Percentiles rank a stretch among this genome's conserved stretches.
Evolutionary conservation across 345 rosid species (phyloP).

Genomic region (Salix purpurea): DNA sequence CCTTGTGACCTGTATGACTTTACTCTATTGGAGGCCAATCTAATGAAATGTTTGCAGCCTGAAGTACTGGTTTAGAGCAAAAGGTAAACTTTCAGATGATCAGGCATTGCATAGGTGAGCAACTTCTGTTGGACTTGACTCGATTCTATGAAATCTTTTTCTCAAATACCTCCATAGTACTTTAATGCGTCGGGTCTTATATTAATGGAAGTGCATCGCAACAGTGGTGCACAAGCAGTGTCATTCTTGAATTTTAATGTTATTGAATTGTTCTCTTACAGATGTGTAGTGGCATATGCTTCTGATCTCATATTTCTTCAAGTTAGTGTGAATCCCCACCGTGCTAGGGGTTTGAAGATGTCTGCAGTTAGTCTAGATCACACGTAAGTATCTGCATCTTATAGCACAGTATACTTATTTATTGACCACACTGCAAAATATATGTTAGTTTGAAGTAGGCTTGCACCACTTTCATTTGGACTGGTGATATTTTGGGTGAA

Average conservation of each 20-base stretch:
- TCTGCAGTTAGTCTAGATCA: constrained; percentile 85
- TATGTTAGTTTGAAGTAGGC: not conserved
- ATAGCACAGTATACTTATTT: not conserved
- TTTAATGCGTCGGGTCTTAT: too few relatives aligned
- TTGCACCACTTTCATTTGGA: not conserved
- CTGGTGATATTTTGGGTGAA: not conserved
- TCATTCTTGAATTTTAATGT: not conserved
- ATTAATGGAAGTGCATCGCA: not conserved
- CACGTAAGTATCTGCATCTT: constrained; percentile 48
- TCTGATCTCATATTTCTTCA: constrained; percentile 79
- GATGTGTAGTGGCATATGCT: constrained; percentile 89
- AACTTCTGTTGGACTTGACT: not conserved
- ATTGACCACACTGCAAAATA: not conserved
- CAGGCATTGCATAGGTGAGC: constrained; percentile 88
- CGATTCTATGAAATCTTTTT: not conserved
- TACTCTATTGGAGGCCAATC: not conserved
- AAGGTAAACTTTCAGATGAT: constrained; percentile 91
- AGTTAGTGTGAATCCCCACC: constrained; percentile 87
- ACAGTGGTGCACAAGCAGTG: not conserved
- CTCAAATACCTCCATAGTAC: not conserved
- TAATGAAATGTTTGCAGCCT: constrained; percentile 40
- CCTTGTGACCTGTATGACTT: not conserved
- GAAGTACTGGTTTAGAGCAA: constrained; percentile 92
- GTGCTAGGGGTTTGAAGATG: constrained; percentile 52
- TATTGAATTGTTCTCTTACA: constrained; percentile 26